These are phyloP conservation scores for Saturnispora hagleri DNA, from an alignment of 805 yeast species.

Conservation along the genomic window DNA sequence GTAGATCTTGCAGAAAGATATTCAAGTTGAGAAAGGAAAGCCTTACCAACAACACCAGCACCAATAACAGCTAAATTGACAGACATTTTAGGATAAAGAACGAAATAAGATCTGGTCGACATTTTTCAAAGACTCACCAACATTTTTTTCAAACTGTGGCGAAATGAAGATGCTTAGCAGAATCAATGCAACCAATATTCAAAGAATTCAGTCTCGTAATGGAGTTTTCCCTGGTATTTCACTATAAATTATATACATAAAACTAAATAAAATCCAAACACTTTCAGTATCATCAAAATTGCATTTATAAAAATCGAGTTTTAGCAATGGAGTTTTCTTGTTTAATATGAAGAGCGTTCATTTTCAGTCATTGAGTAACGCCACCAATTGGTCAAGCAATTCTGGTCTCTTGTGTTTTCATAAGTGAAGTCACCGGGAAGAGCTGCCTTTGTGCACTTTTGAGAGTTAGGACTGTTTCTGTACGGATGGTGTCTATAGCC, in stretches of 20 bases:
- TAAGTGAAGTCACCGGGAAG: conserved; percentile 47
- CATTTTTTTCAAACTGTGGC: background rate
- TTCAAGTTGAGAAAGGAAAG: conserved; percentile 75
- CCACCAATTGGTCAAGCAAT: conserved; percentile 71
- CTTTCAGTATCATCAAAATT: too few species aligned
- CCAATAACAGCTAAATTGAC: conserved; percentile 70
- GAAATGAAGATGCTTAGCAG: background rate
- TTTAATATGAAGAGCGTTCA: conserved; percentile 18
- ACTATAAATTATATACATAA: background rate
- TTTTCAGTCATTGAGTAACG: conserved; percentile 30
- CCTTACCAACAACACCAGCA: conserved; percentile 93
- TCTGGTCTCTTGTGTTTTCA: conserved; percentile 49
- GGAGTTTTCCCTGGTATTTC: background rate
- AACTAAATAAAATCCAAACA: background rate
- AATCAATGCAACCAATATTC: background rate
- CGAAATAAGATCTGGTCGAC: background rate
- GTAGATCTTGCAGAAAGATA: conserved; percentile 38
- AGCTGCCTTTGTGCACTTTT: conserved; percentile 38
- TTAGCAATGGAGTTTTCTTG: background rate
- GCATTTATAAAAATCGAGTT: too few species aligned
- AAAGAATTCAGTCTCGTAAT: background rate
- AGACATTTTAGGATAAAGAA: conserved; percentile 29
- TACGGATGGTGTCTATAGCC: conserved; percentile 75
- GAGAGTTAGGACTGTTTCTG: conserved; percentile 59
- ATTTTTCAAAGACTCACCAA: background rate